Evolutionary conservation across 257 asterid species (phyloP).

Genomic region (Przewalskia tangutica): DNA sequence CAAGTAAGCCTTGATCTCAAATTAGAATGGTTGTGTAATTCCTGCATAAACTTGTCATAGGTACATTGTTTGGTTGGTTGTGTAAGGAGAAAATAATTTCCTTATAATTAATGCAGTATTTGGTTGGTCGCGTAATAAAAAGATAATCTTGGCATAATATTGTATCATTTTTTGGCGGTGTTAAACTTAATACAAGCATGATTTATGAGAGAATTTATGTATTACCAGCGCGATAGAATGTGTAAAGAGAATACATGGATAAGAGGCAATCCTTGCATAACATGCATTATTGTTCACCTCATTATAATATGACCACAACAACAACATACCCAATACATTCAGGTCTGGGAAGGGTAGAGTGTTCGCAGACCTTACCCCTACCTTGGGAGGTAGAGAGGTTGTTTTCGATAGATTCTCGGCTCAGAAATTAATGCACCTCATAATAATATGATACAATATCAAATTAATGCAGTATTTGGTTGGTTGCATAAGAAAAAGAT

Average conservation of each 20-base stretch:
- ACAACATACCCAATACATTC: too few relatives aligned
- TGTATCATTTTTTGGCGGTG: neutral
- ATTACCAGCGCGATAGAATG: neutral
- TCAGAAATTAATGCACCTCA: neutral
- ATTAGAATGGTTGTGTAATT: neutral
- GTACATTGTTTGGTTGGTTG: neutral
- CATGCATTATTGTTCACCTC: neutral
- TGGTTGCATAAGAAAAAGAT: neutral
- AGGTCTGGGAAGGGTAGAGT: too few relatives aligned
- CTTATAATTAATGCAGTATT: neutral
- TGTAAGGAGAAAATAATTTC: neutral
- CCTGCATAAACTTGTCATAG: neutral
- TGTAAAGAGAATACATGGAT: neutral
- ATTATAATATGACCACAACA: neutral
- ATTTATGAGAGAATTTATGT: neutral
- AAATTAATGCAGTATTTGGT: neutral
- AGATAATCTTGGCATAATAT: neutral
- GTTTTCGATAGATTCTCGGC: too few relatives aligned
- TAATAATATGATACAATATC: too few relatives aligned
- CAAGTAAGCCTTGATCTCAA: neutral
- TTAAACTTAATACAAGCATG: neutral
- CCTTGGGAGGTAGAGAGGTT: too few relatives aligned
- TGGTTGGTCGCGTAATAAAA: neutral
- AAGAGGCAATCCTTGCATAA: neutral
- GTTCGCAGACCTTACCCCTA: too few relatives aligned